These are phyloP conservation scores for Alternaria consortialis DNA, from an alignment of 2,329 filamentous ascomycete species.

Conservation along the genomic window DNA sequence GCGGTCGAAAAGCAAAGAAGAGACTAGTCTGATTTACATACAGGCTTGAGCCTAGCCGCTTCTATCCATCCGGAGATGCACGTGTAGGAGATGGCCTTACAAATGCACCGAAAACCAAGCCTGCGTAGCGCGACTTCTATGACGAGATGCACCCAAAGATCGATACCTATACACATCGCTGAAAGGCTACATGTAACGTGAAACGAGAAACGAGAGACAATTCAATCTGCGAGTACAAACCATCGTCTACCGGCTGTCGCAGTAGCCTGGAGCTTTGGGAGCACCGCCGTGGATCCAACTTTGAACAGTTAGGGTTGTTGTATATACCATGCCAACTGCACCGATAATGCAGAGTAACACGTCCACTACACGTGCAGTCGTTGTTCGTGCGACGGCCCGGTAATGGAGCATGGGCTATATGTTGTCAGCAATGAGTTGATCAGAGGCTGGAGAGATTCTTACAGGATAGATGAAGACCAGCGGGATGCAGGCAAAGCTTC, in stretches of 20 bases:
- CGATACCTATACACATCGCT: slow-evolving; percentile 15
- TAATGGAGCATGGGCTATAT: slow-evolving; percentile 86
- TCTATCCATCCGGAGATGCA: neutral
- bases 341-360: slow-evolving; percentile 83
- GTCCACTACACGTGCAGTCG: slow-evolving; percentile 74
- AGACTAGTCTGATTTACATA: neutral
- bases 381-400: slow-evolving; percentile 76
- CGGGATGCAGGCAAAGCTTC: slow-evolving; percentile 97
- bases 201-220: slow-evolving; percentile 1
- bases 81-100: neutral
- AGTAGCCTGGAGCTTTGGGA: slow-evolving; percentile 69
- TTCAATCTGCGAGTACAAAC: neutral
- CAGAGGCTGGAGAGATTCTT: slow-evolving; percentile 55
- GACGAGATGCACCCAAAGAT: neutral
- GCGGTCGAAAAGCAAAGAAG: slow-evolving; percentile 5
- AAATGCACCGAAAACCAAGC: neutral
- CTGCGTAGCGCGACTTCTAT: slow-evolving; percentile 1
- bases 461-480: slow-evolving; percentile 98
- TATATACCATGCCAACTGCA: slow-evolving; percentile 87
- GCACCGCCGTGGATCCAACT: slow-evolving; percentile 77
- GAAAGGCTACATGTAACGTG: slow-evolving; percentile 16
- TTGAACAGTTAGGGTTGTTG: slow-evolving; percentile 82
- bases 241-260: slow-evolving; percentile 56
- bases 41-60: neutral
- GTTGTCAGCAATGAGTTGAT: slow-evolving; percentile 42